Evolutionary conservation across 345 rosid genomes (phyloP), one percentile per base, ranked within the genome.

Genomic region (Hibiscus mutabilis): DNA sequence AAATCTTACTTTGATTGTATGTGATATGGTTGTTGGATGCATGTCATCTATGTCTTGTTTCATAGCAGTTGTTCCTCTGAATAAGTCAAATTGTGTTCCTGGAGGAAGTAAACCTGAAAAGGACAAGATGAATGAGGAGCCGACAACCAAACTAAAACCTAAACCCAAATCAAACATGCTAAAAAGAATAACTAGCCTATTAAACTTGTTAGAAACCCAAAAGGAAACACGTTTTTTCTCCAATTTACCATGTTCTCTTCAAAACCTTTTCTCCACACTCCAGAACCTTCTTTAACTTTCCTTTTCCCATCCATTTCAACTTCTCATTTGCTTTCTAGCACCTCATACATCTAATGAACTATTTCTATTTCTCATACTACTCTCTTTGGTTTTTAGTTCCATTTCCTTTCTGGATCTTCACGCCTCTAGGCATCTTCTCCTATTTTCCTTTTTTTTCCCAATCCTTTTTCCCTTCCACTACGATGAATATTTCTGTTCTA

Each of bases 61-160:
- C 97, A 92, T 95, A 63, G 96, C 97, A 80, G 99, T 91, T 42
- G 97, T 90, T 74, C 96, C 99, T 77, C 98, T 86, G 79, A 90
- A 95, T 75, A 95, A 83, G 82, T 92, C 97, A 82, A 92, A 95
- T 80, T 95, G 98, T 55, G 99, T 89, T 79, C 99, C 99, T 3
- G 96, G 96, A 80, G 98, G 99, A 72, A 92, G 92, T 74, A 95
- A 82, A 60, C 98, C 97, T 92, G 85, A 76, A 69, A 75, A 60
- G 70, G 16, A 64, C 69, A 80, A 18, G 22, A 12, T 2, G 12
- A 44, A 42, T 65, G 33, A 44, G 42, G 53, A 55, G 2, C 31
- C n/a, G 18, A 63, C 33, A 65, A 24, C 22, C 13, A 25, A 61
- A 65, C 6, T 42, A 14, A 65, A 44, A 64, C 52, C 53, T 13